These are phyloP conservation scores for Tetrahymena malaccensis DNA, from an alignment of 73 alveolate genomes.

Conservation along the genomic window DNA sequence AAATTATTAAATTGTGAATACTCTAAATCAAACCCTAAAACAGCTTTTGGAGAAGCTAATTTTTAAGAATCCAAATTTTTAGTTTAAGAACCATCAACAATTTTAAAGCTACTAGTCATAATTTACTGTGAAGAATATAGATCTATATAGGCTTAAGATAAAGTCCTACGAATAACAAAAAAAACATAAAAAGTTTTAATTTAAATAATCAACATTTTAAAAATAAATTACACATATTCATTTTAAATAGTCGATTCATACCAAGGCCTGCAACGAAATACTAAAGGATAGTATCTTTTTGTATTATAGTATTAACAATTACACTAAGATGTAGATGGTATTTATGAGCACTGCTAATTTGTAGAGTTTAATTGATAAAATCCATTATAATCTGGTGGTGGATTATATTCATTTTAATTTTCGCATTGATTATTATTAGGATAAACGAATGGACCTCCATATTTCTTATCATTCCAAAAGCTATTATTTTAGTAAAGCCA, in stretches of 20 bases:
- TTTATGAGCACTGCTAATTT: background rate
- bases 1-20: background rate
- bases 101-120: background rate
- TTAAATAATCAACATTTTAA: no score
- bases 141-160: background rate
- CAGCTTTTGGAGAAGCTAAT: background rate
- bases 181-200: no score
- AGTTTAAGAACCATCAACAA: background rate
- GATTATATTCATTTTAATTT: background rate
- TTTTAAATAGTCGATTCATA: background rate
- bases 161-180: background rate
- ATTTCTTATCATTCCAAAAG: background rate
- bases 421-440: background rate
- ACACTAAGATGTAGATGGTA: background rate
- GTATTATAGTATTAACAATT: background rate
- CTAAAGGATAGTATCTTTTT: background rate
- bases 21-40: background rate
- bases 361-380: background rate
- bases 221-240: background rate
- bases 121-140: background rate
- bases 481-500: background rate
- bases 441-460: background rate
- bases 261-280: background rate
- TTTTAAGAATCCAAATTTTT: background rate
- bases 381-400: background rate